phyloP scores from a whole-genome alignment of 2,329 filamentous ascomycete species.

The Diaporthe batatas region DNA sequence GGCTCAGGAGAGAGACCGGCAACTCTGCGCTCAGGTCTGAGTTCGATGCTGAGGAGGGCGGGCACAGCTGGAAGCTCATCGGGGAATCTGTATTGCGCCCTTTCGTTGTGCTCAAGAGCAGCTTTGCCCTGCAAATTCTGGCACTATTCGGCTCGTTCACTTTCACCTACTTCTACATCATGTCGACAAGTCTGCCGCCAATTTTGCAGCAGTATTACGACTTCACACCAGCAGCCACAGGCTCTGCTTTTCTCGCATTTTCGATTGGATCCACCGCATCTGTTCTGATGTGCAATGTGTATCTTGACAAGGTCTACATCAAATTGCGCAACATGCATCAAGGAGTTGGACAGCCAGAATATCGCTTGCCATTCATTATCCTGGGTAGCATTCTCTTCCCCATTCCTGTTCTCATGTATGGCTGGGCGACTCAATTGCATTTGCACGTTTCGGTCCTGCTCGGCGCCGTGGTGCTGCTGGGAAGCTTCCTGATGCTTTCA shows the following conservation, averaged over 20 bases:
- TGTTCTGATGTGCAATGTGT: constrained; percentile 63
- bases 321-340: constrained; percentile 56
- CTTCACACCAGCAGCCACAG: constrained; percentile 64
- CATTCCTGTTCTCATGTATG: constrained; percentile 60
- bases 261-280: constrained; percentile 59
- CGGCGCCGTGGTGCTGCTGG: constrained; percentile 58
- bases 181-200: constrained; percentile 65
- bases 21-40: constrained; percentile 49
- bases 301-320: constrained; percentile 67
- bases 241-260: constrained; percentile 62
- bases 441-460: constrained; percentile 61
- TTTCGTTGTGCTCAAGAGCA: constrained; percentile 61
- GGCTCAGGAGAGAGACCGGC: constrained; percentile 50
- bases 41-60: constrained; percentile 49
- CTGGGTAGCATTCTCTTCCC: constrained; percentile 61
- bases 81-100: constrained; percentile 61
- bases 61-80: constrained; percentile 48
- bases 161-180: constrained; percentile 67
- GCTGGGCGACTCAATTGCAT: constrained; percentile 62
- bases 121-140: constrained; percentile 64
- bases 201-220: constrained; percentile 63
- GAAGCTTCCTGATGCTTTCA: constrained; percentile 59
- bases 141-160: constrained; percentile 61
- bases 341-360: constrained; percentile 63
- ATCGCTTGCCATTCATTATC: constrained; percentile 66